phyloP scores from a whole-genome alignment of 2,329 filamentous ascomycete genomes.

The Trichoderma afroharzianum region DNA sequence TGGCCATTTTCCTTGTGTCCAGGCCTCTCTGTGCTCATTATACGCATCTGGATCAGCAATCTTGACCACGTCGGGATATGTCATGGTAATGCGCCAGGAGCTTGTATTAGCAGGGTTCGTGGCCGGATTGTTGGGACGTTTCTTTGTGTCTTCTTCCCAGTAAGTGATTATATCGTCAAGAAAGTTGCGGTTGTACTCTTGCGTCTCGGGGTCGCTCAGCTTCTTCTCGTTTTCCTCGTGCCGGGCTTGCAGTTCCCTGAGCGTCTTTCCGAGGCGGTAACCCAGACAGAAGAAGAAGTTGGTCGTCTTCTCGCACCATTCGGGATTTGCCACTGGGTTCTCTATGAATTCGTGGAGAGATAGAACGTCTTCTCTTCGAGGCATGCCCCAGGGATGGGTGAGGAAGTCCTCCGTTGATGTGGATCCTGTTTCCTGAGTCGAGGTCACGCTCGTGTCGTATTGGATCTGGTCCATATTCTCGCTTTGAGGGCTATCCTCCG shows the following conservation, averaged over 20 bases:
- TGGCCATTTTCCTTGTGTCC: neutral
- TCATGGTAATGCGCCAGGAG: conserved; percentile 19
- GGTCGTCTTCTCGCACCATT: conserved; percentile 5
- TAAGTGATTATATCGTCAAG: conserved; percentile 16
- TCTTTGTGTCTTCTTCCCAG: conserved; percentile 21
- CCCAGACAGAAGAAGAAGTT: conserved; percentile 30
- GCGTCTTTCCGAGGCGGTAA: conserved; percentile 39
- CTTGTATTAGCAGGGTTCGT: conserved; percentile 16
- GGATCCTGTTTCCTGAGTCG: neutral
- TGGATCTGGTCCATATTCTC: neutral
- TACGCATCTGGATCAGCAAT: conserved; percentile 30
- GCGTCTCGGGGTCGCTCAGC: neutral
- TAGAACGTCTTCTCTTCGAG: conserved; percentile 5
- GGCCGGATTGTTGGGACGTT: conserved; percentile 20
- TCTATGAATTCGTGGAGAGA: conserved; percentile 5
- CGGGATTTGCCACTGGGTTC: neutral
- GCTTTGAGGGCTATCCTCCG: neutral
- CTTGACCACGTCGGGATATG: conserved; percentile 30
- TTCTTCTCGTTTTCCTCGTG: conserved; percentile 8
- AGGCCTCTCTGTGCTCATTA: neutral
- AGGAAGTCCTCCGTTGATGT: conserved; percentile 4
- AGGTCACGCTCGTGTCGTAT: neutral
- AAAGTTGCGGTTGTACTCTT: conserved; percentile 18
- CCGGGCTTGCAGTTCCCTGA: conserved; percentile 19
- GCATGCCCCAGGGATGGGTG: conserved; percentile 4